Evolutionary conservation across 164 flowering plant genomes (phyloP).

Genomic region (Kingdonia uniflora): DNA sequence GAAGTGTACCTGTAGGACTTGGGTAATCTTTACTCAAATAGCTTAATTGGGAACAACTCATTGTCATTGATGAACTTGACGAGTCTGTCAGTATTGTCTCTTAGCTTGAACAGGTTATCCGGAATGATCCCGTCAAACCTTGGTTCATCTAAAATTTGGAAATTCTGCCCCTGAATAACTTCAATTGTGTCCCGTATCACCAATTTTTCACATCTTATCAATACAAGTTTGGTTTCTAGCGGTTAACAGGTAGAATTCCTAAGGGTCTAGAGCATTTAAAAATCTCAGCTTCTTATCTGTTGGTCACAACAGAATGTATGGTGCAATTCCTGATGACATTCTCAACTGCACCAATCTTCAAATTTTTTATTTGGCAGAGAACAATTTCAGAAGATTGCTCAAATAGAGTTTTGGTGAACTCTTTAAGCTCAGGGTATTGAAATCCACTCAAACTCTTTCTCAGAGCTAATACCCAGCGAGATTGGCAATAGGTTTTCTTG

Average conservation of each 20-base stretch:
- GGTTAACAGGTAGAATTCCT: slow-evolving; percentile 54
- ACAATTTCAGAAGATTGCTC: slow-evolving; percentile 36
- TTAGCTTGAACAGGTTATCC: slow-evolving; percentile 34
- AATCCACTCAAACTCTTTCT: slow-evolving; percentile 25
- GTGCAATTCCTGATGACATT: slow-evolving; percentile 58
- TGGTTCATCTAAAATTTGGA: slow-evolving; percentile 41
- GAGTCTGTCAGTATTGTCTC: slow-evolving; percentile 31
- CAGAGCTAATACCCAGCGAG: slow-evolving; percentile 37
- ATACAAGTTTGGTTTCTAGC: slow-evolving; percentile 24
- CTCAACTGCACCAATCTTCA: slow-evolving; percentile 51
- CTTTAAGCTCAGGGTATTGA: slow-evolving; percentile 18
- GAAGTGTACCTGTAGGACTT: slow-evolving; percentile 43
- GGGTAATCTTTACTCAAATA: slow-evolving; percentile 50
- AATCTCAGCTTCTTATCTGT: slow-evolving; percentile 43
- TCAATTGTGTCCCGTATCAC: slow-evolving; percentile 50
- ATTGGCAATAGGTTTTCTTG: no score
- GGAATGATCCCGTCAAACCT: slow-evolving; percentile 48
- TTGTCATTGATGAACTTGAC: slow-evolving; percentile 36
- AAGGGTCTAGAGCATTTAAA: slow-evolving; percentile 35
- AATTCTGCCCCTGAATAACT: slow-evolving; percentile 21
- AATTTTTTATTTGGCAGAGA: slow-evolving; percentile 23
- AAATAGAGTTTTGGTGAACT: slow-evolving; percentile 32
- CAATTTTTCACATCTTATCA: slow-evolving; percentile 45
- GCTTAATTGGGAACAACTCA: slow-evolving; percentile 48
- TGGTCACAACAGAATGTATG: slow-evolving; percentile 33